Conservation (phyloP, 305 asterid genomes). For the Fraxinus dipetala region DNA sequence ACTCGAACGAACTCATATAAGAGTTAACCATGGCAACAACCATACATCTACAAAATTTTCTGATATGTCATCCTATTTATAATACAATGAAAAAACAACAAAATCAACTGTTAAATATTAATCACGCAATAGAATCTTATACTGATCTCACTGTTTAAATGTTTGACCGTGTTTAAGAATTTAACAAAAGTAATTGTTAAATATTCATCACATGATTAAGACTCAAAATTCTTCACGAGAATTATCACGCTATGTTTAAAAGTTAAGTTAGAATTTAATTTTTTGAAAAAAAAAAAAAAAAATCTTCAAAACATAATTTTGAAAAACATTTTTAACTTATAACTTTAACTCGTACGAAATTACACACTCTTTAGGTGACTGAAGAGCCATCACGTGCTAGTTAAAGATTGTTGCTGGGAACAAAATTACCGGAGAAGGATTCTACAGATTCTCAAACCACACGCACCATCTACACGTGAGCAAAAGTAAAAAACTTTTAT, state of each 20-base stretch:
- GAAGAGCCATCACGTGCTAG: slow-evolving; percentile 38
- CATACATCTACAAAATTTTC: not conserved
- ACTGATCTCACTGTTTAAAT: not conserved
- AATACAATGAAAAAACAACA: not conserved
- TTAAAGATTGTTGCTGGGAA: slow-evolving; percentile 18
- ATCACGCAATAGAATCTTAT: slow-evolving; percentile 19
- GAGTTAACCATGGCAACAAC: not conserved
- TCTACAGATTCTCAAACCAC: slow-evolving; percentile 3
- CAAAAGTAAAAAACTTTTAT: not conserved
- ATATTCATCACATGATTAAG: not conserved
- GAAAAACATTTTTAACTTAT: not conserved
- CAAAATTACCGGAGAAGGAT: slow-evolving; percentile 15
- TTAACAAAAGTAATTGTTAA: not conserved
- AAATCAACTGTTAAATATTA: not conserved
- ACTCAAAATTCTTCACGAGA: not conserved
- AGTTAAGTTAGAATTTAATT: not conserved
- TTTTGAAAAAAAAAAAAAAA: not conserved
- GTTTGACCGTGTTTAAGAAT: not conserved
- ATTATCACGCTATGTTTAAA: not conserved
- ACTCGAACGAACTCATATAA: not conserved
- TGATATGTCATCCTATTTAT: not conserved
- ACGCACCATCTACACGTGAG: slow-evolving; percentile 15
- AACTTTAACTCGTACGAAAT: not conserved
- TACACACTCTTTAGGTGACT: slow-evolving; percentile 24
- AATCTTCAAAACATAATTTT: not conserved